Conservation (phyloP, 192 early-diverging fungal species). For the Coemansia sp. region DNA sequence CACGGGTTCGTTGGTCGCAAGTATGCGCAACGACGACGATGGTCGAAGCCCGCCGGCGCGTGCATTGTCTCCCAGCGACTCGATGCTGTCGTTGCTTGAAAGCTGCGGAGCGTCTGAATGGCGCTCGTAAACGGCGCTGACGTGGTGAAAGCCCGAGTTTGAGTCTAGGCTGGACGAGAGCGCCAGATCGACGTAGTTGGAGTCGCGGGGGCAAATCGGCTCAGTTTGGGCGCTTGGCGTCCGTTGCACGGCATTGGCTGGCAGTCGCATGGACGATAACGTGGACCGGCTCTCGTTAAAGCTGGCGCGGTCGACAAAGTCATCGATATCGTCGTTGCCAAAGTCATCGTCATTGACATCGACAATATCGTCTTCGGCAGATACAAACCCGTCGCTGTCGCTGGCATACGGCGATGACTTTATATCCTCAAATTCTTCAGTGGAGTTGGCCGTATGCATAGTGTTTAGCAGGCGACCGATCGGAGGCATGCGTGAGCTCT, state of each 20-base stretch:
- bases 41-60: constrained; percentile 55
- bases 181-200: constrained; percentile 42
- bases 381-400: constrained; percentile 53
- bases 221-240: not conserved
- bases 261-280: constrained; percentile 23
- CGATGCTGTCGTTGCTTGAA: not conserved
- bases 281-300: not conserved
- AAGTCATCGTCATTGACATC: not conserved
- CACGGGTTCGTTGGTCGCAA: constrained; percentile 60
- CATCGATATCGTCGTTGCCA: constrained; percentile 2
- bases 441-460: not conserved
- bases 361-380: constrained; percentile 40
- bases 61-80: constrained; percentile 5
- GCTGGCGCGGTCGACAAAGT: constrained; percentile 8
- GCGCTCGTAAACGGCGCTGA: constrained; percentile 41
- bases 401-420: constrained; percentile 23
- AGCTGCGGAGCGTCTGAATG: not conserved
- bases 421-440: constrained; percentile 35
- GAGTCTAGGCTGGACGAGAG: constrained; percentile 49
- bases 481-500: constrained; percentile 39
- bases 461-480: constrained; percentile 35
- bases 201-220: constrained; percentile 1
- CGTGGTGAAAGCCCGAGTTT: constrained; percentile 47
- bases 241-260: constrained; percentile 26
- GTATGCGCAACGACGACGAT: constrained; percentile 49